Conservation (phyloP, 805 yeast genomes). For the Saccharomycopsis javanensis region DNA sequence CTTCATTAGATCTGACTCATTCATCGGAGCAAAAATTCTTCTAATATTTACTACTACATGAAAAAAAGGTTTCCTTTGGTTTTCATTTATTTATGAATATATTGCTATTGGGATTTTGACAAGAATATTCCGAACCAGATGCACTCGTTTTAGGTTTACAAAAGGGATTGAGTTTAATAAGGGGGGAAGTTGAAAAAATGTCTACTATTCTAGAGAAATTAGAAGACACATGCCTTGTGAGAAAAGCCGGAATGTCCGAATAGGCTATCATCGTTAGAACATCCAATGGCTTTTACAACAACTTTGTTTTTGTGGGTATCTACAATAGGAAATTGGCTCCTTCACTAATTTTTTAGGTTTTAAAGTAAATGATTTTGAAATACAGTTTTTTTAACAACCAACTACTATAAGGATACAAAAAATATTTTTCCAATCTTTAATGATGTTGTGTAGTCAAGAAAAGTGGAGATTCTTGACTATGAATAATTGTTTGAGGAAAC, state of each 20-base stretch:
- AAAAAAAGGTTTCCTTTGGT: no score
- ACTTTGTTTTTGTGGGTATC: background rate
- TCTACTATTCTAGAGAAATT: background rate
- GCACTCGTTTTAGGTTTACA: no score
- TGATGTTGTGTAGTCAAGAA: background rate
- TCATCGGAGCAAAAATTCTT: no score
- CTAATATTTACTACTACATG: no score
- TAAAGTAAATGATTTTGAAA: constrained; percentile 5
- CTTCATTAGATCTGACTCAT: no score
- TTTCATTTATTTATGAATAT: no score
- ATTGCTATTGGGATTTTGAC: no score
- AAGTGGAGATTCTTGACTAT: background rate
- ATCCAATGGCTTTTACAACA: constrained; percentile 2
- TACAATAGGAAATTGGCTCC: background rate
- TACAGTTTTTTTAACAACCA: constrained; percentile 3
- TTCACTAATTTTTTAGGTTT: background rate
- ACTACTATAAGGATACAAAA: background rate
- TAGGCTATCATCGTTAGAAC: background rate
- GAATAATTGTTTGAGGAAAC: constrained; percentile 1
- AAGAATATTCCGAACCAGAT: no score
- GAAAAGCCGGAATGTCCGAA: constrained; percentile 3
- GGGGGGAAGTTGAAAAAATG: no score
- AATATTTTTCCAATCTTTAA: background rate
- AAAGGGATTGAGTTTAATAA: no score
- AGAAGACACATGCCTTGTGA: background rate